Evolutionary conservation across 805 yeast genomes (phyloP).

Genomic region (Yueomyces sp.): DNA sequence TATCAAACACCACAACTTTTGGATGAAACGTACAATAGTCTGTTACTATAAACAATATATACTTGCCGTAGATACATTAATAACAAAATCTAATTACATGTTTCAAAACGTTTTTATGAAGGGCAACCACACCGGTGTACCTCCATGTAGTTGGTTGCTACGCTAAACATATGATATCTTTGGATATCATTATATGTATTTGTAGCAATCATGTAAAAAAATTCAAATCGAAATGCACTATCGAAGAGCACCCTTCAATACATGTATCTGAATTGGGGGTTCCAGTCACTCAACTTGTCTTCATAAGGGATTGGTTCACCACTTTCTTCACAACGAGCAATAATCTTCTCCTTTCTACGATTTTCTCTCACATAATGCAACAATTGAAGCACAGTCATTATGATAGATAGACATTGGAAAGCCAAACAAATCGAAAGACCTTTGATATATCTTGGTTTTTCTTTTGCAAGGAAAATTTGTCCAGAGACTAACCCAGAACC

Average conservation of each 20-base stretch:
- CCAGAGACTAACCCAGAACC: constrained; percentile 28
- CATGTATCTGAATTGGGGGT: constrained; percentile 35
- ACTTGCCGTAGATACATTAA: too few relatives aligned
- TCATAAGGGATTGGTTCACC: constrained; percentile 24
- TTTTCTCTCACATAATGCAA: constrained; percentile 23
- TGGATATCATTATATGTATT: too few relatives aligned
- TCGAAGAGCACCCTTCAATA: constrained; percentile 16
- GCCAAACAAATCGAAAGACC: constrained; percentile 33
- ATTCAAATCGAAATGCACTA: too few relatives aligned
- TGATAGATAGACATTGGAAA: constrained; percentile 29
- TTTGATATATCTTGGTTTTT: constrained; percentile 28
- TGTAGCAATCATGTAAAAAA: too few relatives aligned
- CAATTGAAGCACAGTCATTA: constrained; percentile 23
- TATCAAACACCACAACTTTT: too few relatives aligned
- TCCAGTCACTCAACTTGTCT: constrained; percentile 24
- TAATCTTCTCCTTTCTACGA: constrained; percentile 24
- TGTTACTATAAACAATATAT: too few relatives aligned
- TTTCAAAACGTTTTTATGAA: too few relatives aligned
- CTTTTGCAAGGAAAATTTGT: constrained; percentile 24
- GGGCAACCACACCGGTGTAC: too few relatives aligned
- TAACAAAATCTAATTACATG: too few relatives aligned
- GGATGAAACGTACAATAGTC: too few relatives aligned
- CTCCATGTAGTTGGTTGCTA: too few relatives aligned
- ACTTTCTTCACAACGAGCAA: constrained; percentile 19
- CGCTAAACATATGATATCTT: too few relatives aligned